Conservation (phyloP, 176 grass and related monocot genomes). For the Aegilops sharonensis region DNA sequence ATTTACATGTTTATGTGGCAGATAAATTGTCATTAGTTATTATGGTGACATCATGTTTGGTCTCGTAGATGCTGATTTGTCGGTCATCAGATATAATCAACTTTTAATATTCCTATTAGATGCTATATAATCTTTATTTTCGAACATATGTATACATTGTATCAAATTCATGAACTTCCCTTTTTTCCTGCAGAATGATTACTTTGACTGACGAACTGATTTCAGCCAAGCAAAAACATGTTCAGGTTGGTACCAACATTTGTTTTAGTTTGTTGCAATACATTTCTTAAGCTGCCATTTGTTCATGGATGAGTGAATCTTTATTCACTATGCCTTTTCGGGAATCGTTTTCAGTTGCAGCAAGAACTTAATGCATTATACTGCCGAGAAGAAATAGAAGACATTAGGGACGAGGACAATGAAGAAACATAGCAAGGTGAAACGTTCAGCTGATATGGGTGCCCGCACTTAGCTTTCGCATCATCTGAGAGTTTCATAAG, state of each 20-base stretch:
- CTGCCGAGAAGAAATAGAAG: constrained; percentile 86
- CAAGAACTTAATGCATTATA: constrained; percentile 90
- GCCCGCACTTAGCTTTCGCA: constrained; percentile 22
- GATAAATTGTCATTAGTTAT: background rate
- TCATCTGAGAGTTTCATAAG: constrained; percentile 7
- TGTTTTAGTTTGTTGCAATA: background rate
- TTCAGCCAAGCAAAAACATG: constrained; percentile 71
- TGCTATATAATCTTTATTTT: background rate
- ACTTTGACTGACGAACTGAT: constrained; percentile 83
- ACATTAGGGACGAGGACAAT: constrained; percentile 60
- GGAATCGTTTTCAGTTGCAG: constrained; percentile 64
- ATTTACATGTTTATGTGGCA: constrained; percentile 7
- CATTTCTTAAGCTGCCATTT: background rate
- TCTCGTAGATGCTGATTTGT: background rate
- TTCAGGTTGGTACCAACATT: constrained; percentile 46
- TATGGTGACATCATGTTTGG: background rate
- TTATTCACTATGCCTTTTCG: background rate
- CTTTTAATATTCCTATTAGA: background rate
- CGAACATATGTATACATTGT: background rate
- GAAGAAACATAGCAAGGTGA: constrained; percentile 52
- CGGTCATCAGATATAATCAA: background rate
- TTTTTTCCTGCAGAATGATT: constrained; percentile 69
- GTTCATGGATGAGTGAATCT: background rate
- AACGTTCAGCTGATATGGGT: constrained; percentile 29
- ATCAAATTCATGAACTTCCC: background rate